Evolutionary conservation across 2,329 filamentous ascomycete species (phyloP), one percentile per base, ranked within the genome.

Genomic region (Kalmusia sp.): DNA sequence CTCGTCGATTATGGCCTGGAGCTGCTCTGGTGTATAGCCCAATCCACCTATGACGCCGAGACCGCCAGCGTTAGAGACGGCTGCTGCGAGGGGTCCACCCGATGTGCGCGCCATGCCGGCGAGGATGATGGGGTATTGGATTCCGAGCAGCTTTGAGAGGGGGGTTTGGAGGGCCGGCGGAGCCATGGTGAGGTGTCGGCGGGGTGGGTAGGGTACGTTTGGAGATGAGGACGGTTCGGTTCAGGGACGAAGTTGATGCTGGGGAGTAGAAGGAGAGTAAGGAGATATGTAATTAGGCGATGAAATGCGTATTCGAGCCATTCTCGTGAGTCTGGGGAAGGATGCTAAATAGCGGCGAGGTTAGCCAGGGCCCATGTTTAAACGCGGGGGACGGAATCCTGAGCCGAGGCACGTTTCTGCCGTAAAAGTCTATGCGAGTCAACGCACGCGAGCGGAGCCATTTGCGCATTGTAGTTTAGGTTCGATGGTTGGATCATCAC

Each of bases 21-120:
- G 84, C 74, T 93, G 89, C 25, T 79, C 68, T 1, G 90, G 90
- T 85, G 73, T 76, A 59, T 76, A 76, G 24, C 70, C 71, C 9
- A 76, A 63, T 2, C 74, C 74, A 15, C 74, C 74, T 55, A 87
- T 83, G 19, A 83, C 83, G 57, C 85, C 85, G 8, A 96, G 85
- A 0, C 92, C 92, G 58, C 92, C 92, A 1, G 92, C 91, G 71
- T 96, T 96, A 69, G 90, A 95, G 11, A 76, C 72, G 25, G 73
- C 72, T 9, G 73, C 72, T 6, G 72, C 72, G 28, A 75, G 71
- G n/a, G 67, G 70, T 0, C 70, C 73, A 30, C 71, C 71, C n/a
- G 70, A 74, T 31, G 90, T 91, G 57, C 90, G 86, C 2, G 93
- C 93, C 93, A 98, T 98, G 67, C 93, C 93, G 28, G 93, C 93